phyloP scores from a whole-genome alignment of 768 basidiomycete species.

The Trametes sanguinea region DNA sequence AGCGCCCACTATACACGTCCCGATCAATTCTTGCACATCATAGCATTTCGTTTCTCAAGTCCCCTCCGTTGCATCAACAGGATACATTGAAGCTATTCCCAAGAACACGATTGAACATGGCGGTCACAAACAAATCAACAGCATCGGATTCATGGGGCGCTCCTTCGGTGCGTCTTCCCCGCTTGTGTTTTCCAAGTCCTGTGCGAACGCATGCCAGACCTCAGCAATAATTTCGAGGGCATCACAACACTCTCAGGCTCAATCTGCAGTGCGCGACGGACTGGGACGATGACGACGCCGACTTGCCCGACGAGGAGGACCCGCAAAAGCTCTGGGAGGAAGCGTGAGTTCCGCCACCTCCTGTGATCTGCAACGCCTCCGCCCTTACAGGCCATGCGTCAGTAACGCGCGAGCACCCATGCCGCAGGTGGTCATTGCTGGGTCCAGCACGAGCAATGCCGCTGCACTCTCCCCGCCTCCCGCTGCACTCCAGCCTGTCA shows the following conservation, averaged over 20 bases:
- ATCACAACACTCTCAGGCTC: neutral
- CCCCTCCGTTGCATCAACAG: too few relatives aligned
- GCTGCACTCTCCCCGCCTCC: slow-evolving; percentile 47
- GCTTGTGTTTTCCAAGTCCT: neutral
- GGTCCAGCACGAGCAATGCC: slow-evolving; percentile 37
- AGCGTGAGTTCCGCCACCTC: slow-evolving; percentile 53
- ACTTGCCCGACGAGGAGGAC: slow-evolving; percentile 44
- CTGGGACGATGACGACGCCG: slow-evolving; percentile 63
- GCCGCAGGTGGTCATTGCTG: slow-evolving; percentile 59
- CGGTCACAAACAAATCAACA: neutral
- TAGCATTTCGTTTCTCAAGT: too few relatives aligned
- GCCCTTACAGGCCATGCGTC: neutral
- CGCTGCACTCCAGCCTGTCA: slow-evolving; percentile 58
- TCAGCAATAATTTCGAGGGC: neutral
- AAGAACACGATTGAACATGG: neutral
- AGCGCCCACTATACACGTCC: too few relatives aligned
- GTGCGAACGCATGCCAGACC: neutral
- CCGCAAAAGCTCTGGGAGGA: slow-evolving; percentile 66
- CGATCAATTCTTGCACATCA: too few relatives aligned
- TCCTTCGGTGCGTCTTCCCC: slow-evolving; percentile 16
- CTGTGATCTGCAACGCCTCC: slow-evolving; percentile 11
- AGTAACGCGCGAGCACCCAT: slow-evolving; percentile 68
- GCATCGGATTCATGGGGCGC: slow-evolving; percentile 17
- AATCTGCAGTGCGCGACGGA: slow-evolving; percentile 46
- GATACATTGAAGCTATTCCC: too few relatives aligned